phyloP scores from a whole-genome alignment of 306 rosid genomes.

The Inga leiocalycina region DNA sequence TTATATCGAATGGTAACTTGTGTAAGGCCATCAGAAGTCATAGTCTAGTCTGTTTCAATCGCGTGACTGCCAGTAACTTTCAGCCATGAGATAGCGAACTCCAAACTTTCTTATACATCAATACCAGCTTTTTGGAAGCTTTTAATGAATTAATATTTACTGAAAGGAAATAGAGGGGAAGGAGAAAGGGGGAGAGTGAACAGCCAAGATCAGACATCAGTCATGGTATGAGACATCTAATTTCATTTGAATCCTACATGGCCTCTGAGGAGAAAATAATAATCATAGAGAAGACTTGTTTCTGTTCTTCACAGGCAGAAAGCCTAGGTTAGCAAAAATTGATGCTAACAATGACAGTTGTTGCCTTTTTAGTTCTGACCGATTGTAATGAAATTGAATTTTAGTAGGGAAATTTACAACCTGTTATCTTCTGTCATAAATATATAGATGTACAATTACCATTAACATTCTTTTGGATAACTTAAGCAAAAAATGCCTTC shows the following conservation, averaged over 20 bases:
- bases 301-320: not conserved
- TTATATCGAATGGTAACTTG: slow-evolving; percentile 25
- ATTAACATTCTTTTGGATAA: slow-evolving; percentile 9
- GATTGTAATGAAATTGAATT: not conserved
- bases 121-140: slow-evolving; percentile 10
- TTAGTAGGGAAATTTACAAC: not conserved
- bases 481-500: not conserved
- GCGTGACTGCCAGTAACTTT: slow-evolving; percentile 10
- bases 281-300: not conserved
- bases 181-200: not conserved
- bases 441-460: not conserved
- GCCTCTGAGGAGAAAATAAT: not conserved
- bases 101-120: slow-evolving; percentile 4
- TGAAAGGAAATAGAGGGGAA: slow-evolving; percentile 7
- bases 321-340: not conserved
- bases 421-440: not conserved
- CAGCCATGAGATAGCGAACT: slow-evolving; percentile 1
- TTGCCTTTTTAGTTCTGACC: not conserved
- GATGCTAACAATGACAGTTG: not conserved
- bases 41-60: not conserved
- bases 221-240: slow-evolving; percentile 3
- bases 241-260: not conserved
- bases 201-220: not conserved
- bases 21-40: not conserved
- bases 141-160: not conserved